phyloP scores from a whole-genome alignment of 345 rosid species.

The Pelargonium nanum region DNA sequence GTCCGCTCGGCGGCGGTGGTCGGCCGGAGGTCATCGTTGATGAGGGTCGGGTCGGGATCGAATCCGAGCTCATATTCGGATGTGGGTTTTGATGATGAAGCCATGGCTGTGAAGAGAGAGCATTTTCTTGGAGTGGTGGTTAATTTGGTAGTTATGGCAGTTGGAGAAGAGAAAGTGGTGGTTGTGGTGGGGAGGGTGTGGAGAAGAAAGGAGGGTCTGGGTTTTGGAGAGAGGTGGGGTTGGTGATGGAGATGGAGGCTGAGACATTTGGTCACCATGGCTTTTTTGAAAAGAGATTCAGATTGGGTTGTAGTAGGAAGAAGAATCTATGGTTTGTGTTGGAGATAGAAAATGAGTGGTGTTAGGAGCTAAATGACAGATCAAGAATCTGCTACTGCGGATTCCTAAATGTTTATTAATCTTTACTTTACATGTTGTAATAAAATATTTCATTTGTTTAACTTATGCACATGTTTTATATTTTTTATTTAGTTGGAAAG shows the following conservation, averaged over 20 bases:
- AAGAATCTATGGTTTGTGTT: conserved; percentile 20
- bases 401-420: too few relatives aligned
- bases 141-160: conserved; percentile 6
- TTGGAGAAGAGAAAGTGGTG: not conserved
- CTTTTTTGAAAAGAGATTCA: conserved; percentile 13
- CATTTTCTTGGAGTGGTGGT: conserved; percentile 8
- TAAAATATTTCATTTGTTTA: too few relatives aligned
- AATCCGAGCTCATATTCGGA: conserved; percentile 15
- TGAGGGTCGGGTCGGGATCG: conserved; percentile 50
- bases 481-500: too few relatives aligned
- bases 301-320: conserved; percentile 15
- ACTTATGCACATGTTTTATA: too few relatives aligned
- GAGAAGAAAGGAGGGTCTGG: conserved; percentile 16
- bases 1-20: conserved; percentile 46
- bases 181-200: conserved; percentile 17
- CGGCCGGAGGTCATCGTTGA: conserved; percentile 83
- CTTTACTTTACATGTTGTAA: too few relatives aligned
- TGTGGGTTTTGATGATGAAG: conserved; percentile 15
- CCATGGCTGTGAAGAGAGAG: conserved; percentile 22
- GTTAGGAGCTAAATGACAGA: too few relatives aligned
- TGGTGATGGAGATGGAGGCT: conserved; percentile 35
- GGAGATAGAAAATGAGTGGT: conserved; percentile 13
- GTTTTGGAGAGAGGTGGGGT: conserved; percentile 13
- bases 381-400: too few relatives aligned
- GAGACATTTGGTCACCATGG: conserved; percentile 50